Base-by-base conservation (phyloP, 441 rosid genomes). In the Erysimum cheiri region DNA sequence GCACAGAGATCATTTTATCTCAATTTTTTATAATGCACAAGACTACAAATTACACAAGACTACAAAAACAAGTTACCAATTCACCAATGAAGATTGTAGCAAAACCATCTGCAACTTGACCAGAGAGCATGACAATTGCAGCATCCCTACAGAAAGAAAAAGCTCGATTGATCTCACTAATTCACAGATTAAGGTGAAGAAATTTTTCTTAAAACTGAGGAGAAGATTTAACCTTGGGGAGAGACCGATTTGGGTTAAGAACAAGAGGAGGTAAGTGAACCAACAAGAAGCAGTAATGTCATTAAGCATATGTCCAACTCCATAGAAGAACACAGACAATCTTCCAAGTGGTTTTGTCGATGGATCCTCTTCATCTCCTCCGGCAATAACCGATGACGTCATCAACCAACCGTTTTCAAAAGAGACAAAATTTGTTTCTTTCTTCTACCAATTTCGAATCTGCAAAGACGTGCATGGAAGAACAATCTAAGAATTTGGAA, bases 281-380 rank as follows among this genome's bases (percentile, higher is more conserved):
- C 99, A 95, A 74, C 98, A 92, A 44, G 99, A 85, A 78, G 99
- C 85, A 63, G 98, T 88, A 78, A 95, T 88, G 80, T 95, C 98
- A 80, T 95, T 95, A 28, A 95, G 97, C 98, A 95, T 90, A 76
- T 95, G 99, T 3, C 99, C 97, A 19, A 87, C 83, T 19, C 98
- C 99, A 82, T 92, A 95, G 57, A 61, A 95, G 70, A 90, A 82
- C 41, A 92, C 89, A 19, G 93, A 72, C 80, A 46, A 76, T 81
- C 99, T 90, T 75, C 89, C 88, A 46, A 88, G 78, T 11, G 91
- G 92, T 61, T 84, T 72, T 4, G 81, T 63, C 39, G 41, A 73
- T 14, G 90, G 85, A 69, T 80, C 91, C 39, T 81, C 93, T 52
- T 80, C 71, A 71, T 66, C 58, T 31, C 75, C 26, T 59, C 59